Evolutionary conservation across 306 rosid species (phyloP), one percentile per base, ranked within the genome.

Genomic region (Myrica gale): DNA sequence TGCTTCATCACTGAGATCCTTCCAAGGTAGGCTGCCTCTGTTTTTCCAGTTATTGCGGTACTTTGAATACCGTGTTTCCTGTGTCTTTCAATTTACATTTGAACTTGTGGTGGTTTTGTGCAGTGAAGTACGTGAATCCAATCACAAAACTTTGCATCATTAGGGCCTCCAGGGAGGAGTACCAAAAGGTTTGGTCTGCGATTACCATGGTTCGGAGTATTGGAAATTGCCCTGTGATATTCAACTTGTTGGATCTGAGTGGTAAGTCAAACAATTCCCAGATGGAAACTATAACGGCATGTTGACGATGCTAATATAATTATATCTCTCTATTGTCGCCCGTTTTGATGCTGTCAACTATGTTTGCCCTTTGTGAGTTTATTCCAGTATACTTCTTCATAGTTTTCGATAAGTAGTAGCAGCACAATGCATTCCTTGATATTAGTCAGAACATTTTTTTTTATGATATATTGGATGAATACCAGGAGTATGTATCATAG

Each of bases 71-170:
- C 45, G 6, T 69, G 47, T 57, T 37, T 57, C 12, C 58, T 9
- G 12, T 43, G 21, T 72, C 7, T 48, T 78, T 13, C 20, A 23
- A 21, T 57, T 55, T 11, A 17, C 42, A 15, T 50, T 58, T 0
- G n/a, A 60, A 46, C 5, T 12, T 77, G 3, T 60, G 52, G 11
- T 58, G 39, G 11, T 72, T 17, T 71, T 74, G 19, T 86, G 72
- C 71, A 90, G 93, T 95, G 6, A 92, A 86, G 85, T 84, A 92
- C 82, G 96, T 90, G 76, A 92, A 92, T 83, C 88, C 90, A 52
- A 90, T 89, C 45, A 92, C 97, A 12, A 95, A 85, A 86, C 15
- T 88, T 46, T 92, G 97, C 72, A 87, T 95, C 45, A 81, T 92
- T 80, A 83, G 93, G 81, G 81, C 80, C 72, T 84, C 93, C 5